phyloP scores from a whole-genome alignment of 75 land plant species.

The Picea sitchensis region DNA sequence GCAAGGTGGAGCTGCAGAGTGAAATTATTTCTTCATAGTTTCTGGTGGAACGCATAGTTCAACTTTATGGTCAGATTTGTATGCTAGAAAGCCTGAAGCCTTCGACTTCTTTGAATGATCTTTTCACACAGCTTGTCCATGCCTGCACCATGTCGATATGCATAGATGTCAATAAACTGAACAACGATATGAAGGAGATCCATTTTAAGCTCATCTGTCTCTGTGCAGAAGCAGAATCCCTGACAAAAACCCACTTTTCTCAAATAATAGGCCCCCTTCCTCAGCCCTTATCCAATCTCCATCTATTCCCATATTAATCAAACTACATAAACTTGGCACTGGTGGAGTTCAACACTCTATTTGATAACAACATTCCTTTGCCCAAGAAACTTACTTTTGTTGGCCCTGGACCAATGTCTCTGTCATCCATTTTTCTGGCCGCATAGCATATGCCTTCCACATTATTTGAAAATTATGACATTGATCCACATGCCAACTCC shows the following conservation, averaged over 20 bases:
- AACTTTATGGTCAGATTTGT: no score
- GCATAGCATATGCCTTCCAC: conserved; percentile 23
- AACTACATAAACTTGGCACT: conserved; percentile 33
- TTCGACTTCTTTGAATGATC: no score
- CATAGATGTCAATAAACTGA: conserved; percentile 16
- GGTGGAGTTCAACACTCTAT: conserved; percentile 20
- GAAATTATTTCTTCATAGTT: no score
- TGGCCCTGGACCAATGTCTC: conserved; percentile 46
- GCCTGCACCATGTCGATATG: conserved; percentile 24
- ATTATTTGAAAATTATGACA: conserved; percentile 36
- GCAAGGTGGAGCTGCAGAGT: no score
- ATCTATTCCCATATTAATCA: conserved; percentile 35
- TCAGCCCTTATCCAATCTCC: conserved; percentile 23
- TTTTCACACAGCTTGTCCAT: conserved; percentile 33
- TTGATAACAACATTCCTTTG: background rate
- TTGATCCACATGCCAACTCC: conserved; percentile 27
- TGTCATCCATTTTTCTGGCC: conserved; percentile 40
- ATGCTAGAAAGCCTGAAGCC: no score
- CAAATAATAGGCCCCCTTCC: conserved; percentile 13
- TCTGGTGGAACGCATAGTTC: no score
- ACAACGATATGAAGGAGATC: conserved; percentile 18
- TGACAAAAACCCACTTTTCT: conserved; percentile 30
- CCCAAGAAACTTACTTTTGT: conserved; percentile 33
- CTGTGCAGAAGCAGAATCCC: conserved; percentile 37
- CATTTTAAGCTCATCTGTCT: conserved; percentile 30